These are phyloP conservation scores for Penicillium sp. DNA, from an alignment of 2,329 filamentous ascomycete genomes.

Conservation along the genomic window DNA sequence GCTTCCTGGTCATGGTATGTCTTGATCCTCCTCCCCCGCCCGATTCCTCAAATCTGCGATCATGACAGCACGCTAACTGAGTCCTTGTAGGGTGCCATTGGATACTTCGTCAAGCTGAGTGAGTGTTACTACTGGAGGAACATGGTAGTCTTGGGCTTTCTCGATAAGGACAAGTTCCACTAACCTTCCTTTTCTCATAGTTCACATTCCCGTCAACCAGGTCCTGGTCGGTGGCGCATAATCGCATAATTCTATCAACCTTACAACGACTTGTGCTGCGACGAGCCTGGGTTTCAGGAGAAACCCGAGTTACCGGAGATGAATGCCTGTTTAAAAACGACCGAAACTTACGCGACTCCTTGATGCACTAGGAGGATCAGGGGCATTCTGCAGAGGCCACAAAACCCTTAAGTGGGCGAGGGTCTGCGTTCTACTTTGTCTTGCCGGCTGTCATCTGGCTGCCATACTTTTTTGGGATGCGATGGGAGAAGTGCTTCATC, in stretches of 20 bases:
- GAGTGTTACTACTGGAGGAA: conserved; percentile 24
- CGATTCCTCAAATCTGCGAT: not conserved
- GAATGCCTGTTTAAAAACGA: not conserved
- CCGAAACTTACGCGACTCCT: not conserved
- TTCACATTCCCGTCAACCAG: conserved; percentile 54
- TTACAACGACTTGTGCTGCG: not conserved
- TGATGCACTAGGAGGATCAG: not conserved
- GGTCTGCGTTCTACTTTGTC: conserved; percentile 3
- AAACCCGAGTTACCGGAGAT: not conserved
- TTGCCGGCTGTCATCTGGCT: conserved; percentile 7
- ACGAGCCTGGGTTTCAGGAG: not conserved
- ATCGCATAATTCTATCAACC: conserved; percentile 2
- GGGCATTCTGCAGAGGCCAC: not conserved
- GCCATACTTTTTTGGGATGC: conserved; percentile 18
- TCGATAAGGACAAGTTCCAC: not conserved
- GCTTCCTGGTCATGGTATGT: conserved; percentile 57
- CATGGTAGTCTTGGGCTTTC: not conserved
- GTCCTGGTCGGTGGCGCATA: conserved; percentile 50
- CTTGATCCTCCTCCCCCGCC: not conserved
- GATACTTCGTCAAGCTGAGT: conserved; percentile 63
- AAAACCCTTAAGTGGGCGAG: not conserved
- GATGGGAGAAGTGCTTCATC: conserved; percentile 17
- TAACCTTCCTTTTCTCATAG: conserved; percentile 27
- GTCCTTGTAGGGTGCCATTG: conserved; percentile 49
- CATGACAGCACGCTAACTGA: conserved; percentile 9